These are phyloP conservation scores for Trebouxia sp. DNA, from an alignment of 139 green algal genomes.

Conservation along the genomic window DNA sequence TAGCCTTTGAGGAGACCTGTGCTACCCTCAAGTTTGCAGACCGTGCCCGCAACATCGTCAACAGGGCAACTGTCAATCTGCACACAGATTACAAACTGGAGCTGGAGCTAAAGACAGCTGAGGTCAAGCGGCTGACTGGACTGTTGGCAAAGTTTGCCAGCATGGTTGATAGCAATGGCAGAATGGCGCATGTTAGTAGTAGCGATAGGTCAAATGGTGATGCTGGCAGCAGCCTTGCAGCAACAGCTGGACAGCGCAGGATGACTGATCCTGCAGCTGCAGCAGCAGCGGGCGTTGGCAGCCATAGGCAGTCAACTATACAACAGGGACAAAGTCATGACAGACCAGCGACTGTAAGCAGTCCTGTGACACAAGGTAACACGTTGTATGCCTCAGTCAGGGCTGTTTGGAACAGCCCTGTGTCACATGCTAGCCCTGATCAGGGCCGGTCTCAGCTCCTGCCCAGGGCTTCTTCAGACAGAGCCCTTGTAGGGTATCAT, in stretches of 20 bases:
- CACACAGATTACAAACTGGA: slow-evolving; percentile 44
- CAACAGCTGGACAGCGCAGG: background rate
- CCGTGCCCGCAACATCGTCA: slow-evolving; percentile 97
- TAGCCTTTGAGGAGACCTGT: slow-evolving; percentile 94
- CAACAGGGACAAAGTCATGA: too few relatives aligned
- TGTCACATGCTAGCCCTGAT: background rate
- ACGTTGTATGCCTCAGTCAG: background rate
- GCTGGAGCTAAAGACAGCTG: slow-evolving; percentile 25
- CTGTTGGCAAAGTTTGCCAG: slow-evolving; percentile 26
- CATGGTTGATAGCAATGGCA: slow-evolving; percentile 20
- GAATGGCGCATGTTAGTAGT: background rate
- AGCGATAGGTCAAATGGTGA: background rate
- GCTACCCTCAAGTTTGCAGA: slow-evolving; percentile 96
- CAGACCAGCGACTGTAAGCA: slow-evolving; percentile 19
- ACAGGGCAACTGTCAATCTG: slow-evolving; percentile 87
- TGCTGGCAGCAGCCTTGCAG: background rate
- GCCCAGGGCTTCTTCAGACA: slow-evolving; percentile 15
- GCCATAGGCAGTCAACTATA: too few relatives aligned
- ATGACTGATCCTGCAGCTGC: background rate
- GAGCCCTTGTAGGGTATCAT: background rate
- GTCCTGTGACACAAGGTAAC: background rate
- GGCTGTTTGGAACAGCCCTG: background rate
- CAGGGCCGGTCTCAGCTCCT: too few relatives aligned
- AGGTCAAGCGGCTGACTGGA: slow-evolving; percentile 15
- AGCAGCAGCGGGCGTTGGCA: background rate